A percentile compares a stretch with the other conserved stretches of the same genome.
These are phyloP conservation scores for Camptophora hylomeconis DNA, from an alignment of 2,329 filamentous ascomycete genomes.

Conservation along the genomic window DNA sequence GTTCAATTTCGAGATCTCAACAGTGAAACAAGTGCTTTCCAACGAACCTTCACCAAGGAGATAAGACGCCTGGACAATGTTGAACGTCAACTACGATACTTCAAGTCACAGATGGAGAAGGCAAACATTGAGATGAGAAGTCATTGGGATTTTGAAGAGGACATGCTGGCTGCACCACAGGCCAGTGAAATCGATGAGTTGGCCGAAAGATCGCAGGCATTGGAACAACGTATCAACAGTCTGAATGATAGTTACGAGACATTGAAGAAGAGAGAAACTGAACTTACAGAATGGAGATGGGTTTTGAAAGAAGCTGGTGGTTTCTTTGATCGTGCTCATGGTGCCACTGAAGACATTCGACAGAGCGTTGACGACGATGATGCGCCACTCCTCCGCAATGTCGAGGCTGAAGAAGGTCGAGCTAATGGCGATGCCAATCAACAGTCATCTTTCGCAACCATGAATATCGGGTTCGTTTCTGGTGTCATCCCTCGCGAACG, in stretches of 20 bases:
- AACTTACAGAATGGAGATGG: constrained; percentile 97
- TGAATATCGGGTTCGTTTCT: constrained; percentile 98
- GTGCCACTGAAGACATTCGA: constrained; percentile 91
- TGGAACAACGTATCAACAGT: constrained; percentile 82
- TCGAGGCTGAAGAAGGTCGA: constrained; percentile 62
- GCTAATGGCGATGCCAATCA: constrained; percentile 47
- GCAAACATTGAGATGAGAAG: constrained; percentile 72
- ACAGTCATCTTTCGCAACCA: constrained; percentile 81
- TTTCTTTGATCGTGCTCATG: constrained; percentile 88
- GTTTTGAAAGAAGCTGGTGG: constrained; percentile 90
- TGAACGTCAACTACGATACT: constrained; percentile 92
- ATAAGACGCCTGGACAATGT: constrained; percentile 96
- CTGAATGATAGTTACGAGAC: constrained; percentile 98
- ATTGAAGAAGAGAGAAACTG: constrained; percentile 91
- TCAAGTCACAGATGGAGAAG: constrained; percentile 92
- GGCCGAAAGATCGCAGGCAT: constrained; percentile 76
- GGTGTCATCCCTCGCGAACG: constrained; percentile 89
- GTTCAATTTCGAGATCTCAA: constrained; percentile 99
- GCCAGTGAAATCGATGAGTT: constrained; percentile 95
- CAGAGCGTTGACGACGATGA: constrained; percentile 83
- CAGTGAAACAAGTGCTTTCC: constrained; percentile 82
- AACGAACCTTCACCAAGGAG: constrained; percentile 93
- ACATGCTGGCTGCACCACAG: constrained; percentile 73
- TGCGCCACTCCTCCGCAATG: constrained; percentile 80
- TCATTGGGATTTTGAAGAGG: constrained; percentile 70